Base-by-base conservation (phyloP, 495 filamentous ascomycete genomes). In the Parathielavia appendiculata region DNA sequence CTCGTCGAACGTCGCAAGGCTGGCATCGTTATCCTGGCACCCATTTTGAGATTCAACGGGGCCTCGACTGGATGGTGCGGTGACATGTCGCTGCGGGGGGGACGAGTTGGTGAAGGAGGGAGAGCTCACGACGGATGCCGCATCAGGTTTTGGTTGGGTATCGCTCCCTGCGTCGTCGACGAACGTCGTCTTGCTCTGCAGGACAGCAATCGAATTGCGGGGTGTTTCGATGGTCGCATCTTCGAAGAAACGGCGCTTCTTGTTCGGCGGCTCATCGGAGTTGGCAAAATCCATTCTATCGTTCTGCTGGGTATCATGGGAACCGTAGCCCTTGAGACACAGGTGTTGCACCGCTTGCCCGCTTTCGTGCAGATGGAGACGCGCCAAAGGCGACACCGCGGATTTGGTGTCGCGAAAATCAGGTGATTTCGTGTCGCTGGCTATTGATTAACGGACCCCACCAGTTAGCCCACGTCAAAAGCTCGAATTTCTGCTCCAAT, bases 201-300 rank as follows among this genome's bases (percentile, higher is more conserved):
- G 16, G 56, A 44, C 2, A 51, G 13, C 17, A 19, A n/a, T 50
- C 20, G 58, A 30, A 14, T 20, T 49, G 1, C 34, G 55, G 14
- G 20, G 22, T 51, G 57, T 36, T 13, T 72, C 59, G n/a, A 71
- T 65, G 8, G 74, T 66, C 44, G 81, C 71, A 14, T 93, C 87
- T 4, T 77, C 75, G 66, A 95, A 91, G 71, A 95, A 95, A 26
- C 91, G 85, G 55, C 86, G 79, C 71, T 86, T 91, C 76, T 96
- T 96, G 40, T 71, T 72, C 5, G 90, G 90, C 20, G 84, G 81
- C 46, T 85, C 82, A 52, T 82, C 76, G 4, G 77, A 71, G 36
- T 82, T 75, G 57, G 75, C 65, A 58, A 74, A 75, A 60, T 73
- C 79, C 86, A 88, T 89, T 3, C 32, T 71, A 58, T 59, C 49